Evolutionary conservation across 805 yeast genomes (phyloP).

Genomic region (Wickerhamomyces hampshirensis): DNA sequence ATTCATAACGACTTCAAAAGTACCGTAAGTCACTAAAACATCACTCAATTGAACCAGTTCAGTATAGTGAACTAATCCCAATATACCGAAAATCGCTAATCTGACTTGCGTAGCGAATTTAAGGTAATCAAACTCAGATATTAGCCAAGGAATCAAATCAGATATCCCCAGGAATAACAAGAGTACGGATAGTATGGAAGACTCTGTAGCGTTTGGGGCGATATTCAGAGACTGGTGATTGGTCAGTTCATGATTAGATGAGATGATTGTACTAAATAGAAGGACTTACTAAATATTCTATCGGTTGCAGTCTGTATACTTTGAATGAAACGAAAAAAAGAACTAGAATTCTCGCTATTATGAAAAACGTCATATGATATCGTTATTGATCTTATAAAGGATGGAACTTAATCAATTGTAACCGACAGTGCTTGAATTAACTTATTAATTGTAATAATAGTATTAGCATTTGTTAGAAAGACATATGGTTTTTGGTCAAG

Average conservation of each 20-base stretch:
- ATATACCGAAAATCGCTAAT: neutral
- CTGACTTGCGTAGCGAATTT: neutral
- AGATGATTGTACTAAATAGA: neutral
- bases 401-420: too few species aligned
- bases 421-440: too few species aligned
- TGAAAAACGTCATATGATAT: too few species aligned
- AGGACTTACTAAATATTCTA: too few species aligned
- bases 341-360: too few species aligned
- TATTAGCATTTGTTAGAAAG: too few species aligned
- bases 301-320: too few species aligned
- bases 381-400: too few species aligned
- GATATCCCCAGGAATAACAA: neutral
- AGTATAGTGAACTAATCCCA: neutral
- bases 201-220: neutral
- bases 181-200: neutral
- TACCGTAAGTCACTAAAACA: neutral
- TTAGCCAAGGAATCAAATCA: neutral
- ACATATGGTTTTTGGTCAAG: too few species aligned
- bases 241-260: neutral
- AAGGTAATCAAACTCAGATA: neutral
- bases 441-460: too few species aligned
- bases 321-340: too few species aligned
- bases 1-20: neutral
- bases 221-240: neutral
- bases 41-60: neutral